Conservation (phyloP, 2,329 filamentous ascomycete genomes). For the Hyphodiscus sp. region DNA sequence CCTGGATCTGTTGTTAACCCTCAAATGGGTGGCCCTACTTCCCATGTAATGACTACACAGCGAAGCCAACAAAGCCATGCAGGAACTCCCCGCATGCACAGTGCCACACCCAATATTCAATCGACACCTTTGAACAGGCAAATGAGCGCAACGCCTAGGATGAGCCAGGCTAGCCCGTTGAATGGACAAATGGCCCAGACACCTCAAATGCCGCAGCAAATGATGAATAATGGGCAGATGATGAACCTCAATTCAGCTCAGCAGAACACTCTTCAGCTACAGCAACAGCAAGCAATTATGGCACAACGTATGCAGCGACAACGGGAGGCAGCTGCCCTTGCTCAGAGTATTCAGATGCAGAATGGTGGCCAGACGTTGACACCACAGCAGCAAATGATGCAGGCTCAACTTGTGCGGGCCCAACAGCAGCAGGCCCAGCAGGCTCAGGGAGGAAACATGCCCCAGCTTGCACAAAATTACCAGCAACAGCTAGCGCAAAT, state of each 20-base stretch:
- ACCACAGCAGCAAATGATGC: constrained; percentile 30
- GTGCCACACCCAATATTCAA: constrained; percentile 56
- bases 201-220: constrained; percentile 47
- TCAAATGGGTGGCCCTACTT: constrained; percentile 53
- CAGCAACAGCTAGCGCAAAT: constrained; percentile 19
- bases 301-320: constrained; percentile 23
- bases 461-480: constrained; percentile 17
- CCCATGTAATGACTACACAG: constrained; percentile 56
- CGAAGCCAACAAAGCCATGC: constrained; percentile 62
- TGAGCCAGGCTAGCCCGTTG: constrained; percentile 56
- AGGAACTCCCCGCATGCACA: constrained; percentile 56
- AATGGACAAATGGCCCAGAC: constrained; percentile 52
- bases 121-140: constrained; percentile 51
- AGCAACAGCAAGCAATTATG: constrained; percentile 28
- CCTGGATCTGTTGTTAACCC: constrained; percentile 58
- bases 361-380: constrained; percentile 17
- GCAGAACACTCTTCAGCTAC: constrained; percentile 22
- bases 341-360: constrained; percentile 34
- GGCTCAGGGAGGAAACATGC: constrained; percentile 16
- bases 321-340: not conserved
- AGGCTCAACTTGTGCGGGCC: constrained; percentile 23
- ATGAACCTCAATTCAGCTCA: constrained; percentile 27
- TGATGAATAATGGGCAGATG: constrained; percentile 41
- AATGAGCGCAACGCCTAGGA: constrained; percentile 52
- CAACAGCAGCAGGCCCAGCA: constrained; percentile 15